Percentiles rank a stretch among this genome's conserved stretches.
These are phyloP conservation scores for Paramecium tetraurelia DNA, from an alignment of 73 alveolate species.

Conservation along the genomic window DNA sequence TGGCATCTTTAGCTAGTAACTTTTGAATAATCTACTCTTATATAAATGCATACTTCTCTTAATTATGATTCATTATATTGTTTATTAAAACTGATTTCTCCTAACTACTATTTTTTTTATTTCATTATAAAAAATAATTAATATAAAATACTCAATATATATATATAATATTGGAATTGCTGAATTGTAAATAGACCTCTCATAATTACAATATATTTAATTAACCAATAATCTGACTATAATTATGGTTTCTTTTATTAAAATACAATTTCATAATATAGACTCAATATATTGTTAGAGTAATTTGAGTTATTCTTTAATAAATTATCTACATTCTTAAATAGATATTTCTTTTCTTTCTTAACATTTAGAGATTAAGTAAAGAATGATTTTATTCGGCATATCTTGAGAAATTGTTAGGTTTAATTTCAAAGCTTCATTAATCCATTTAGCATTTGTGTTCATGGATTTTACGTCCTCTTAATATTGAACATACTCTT, in stretches of 20 bases:
- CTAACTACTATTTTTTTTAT: slow-evolving; percentile 35
- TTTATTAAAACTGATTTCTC: neutral
- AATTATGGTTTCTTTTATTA: neutral
- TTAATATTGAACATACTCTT: neutral
- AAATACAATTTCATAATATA: neutral
- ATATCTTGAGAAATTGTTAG: neutral
- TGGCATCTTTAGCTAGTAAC: neutral
- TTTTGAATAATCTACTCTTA: neutral
- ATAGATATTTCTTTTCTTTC: neutral
- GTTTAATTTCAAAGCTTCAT: slow-evolving; percentile 9
- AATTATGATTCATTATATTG: slow-evolving; percentile 9
- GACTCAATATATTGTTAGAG: neutral
- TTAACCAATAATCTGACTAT: neutral
- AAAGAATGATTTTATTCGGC: neutral
- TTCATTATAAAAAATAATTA: neutral
- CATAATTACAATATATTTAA: no score
- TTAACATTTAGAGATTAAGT: neutral
- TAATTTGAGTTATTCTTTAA: neutral
- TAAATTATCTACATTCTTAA: neutral
- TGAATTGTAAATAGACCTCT: neutral
- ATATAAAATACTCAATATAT: neutral
- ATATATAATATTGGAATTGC: neutral
- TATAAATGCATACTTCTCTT: neutral
- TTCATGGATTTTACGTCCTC: slow-evolving; percentile 3
- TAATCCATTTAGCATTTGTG: slow-evolving; percentile 35